A percentile compares a stretch with the other conserved stretches of the same genome.
Evolutionary conservation across 1,139 yeast species (phyloP).

Genomic region (Pneumocystis wakefieldiae): DNA sequence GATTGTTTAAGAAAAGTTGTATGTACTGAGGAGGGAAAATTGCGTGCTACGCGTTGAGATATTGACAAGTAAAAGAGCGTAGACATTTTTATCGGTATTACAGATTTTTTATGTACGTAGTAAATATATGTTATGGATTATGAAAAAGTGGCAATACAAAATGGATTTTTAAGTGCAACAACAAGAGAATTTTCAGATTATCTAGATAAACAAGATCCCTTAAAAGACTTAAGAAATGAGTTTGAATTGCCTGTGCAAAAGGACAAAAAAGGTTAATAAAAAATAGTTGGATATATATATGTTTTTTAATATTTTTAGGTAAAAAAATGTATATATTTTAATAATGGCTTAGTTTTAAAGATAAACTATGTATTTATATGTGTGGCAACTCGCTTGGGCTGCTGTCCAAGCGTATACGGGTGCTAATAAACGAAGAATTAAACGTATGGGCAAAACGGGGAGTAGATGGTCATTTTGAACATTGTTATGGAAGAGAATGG

Average conservation of each 20-base stretch:
- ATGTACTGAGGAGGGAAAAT: no score
- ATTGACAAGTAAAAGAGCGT: not conserved
- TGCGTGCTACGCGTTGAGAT: no score
- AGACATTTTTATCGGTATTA: no score
- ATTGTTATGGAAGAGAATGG: conserved; percentile 44
- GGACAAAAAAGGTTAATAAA: not conserved
- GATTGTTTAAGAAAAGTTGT: no score
- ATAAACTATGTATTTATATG: conserved; percentile 35
- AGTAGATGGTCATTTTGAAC: conserved; percentile 68
- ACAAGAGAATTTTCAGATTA: not conserved
- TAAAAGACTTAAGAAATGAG: not conserved
- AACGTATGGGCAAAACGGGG: conserved; percentile 70
- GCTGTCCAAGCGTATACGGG: conserved; percentile 54
- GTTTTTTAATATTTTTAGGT: not conserved
- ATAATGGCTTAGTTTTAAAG: not conserved
- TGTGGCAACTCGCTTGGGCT: conserved; percentile 89
- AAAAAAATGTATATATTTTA: conserved; percentile 2
- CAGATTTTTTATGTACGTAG: no score
- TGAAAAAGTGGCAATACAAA: not conserved
- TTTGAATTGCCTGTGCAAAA: not conserved
- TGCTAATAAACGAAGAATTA: conserved; percentile 49
- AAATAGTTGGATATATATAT: conserved; percentile 1
- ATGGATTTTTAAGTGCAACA: not conserved
- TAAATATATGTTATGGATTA: not conserved
- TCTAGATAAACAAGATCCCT: not conserved